Base-by-base conservation (phyloP, 129 eudicot genomes). In the Artemisia tridentata region DNA sequence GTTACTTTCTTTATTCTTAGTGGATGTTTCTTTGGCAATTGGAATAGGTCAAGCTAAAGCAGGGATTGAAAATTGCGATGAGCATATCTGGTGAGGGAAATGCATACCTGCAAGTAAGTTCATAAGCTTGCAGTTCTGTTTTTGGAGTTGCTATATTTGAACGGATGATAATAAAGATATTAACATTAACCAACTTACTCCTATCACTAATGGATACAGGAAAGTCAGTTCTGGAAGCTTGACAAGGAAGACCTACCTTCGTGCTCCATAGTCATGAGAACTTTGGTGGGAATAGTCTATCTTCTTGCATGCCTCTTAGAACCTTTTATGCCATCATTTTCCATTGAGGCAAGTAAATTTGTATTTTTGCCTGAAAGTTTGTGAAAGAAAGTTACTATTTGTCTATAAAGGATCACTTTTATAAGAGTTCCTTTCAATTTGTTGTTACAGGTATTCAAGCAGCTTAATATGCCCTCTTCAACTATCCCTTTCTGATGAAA, bases 141-240 rank as follows among this genome's bases (percentile, higher is more conserved):
- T 38, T 38, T 38, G 10, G 45, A 38, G 43, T 38, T 38, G 45
- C 45, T 38, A 38, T 38, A 1, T 38, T 38, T 38, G 45, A 38
- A 38, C 2, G 45, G 45, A 18, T n/a, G 19, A 31, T 47, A 21
- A 25, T 3, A 17, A 51, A 14, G 14, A 11, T 17, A 29, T 7
- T 21, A 54, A 11, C 23, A 9, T 59, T n/a, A 47, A 45, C 55
- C 58, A 65, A 21, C 59, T 27, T 46, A 45, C 11, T 57, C 20
- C 49, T 17, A 54, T 66, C 51, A 13, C 38, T 6, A 75, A 23
- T 6, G 8, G 56, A 27, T 57, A 69, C 75, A 93, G 97, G 99
- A 87, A 64, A 89, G 89, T 58, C 90, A 95, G 74, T 90, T 95
- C 79, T 95, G 99, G 99, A 88, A 83, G 86, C 97, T 95, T 76